Percentiles rank a stretch among this genome's conserved stretches.
These are phyloP conservation scores for Graphilbum ipis-grandicollis DNA, from an alignment of 2,329 filamentous ascomycete species.

Conservation along the genomic window DNA sequence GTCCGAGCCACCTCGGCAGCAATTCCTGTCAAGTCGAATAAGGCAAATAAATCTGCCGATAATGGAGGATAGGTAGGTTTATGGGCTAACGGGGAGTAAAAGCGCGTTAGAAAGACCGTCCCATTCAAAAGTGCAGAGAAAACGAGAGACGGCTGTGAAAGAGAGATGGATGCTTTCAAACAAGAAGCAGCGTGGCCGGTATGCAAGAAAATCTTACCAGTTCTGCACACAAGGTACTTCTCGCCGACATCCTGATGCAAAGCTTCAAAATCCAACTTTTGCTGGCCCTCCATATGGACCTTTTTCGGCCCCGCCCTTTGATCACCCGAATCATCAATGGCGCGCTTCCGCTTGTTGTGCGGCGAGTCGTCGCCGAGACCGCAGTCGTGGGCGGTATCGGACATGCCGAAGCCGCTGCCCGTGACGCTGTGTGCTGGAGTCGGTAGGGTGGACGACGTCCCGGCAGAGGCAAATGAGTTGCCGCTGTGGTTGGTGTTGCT, in stretches of 20 bases:
- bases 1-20: conserved; percentile 45
- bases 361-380: conserved; percentile 33
- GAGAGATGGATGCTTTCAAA: no score
- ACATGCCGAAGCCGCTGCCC: conserved; percentile 27
- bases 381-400: conserved; percentile 24
- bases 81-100: conserved; percentile 21
- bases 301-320: conserved; percentile 46
- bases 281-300: conserved; percentile 37
- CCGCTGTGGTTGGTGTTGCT: conserved; percentile 17
- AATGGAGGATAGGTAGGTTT: conserved; percentile 27
- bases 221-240: conserved; percentile 50
- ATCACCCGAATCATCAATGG: conserved; percentile 35
- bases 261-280: conserved; percentile 44
- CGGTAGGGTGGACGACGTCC: conserved; percentile 31
- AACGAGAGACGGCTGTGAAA: no score
- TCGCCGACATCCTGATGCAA: conserved; percentile 48
- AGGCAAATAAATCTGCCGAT: conserved; percentile 40
- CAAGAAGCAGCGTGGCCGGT: no score
- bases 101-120: conserved; percentile 24
- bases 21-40: conserved; percentile 37
- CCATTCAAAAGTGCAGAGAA: no score
- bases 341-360: conserved; percentile 48
- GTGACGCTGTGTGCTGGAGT: conserved; percentile 47
- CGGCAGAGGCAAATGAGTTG: conserved; percentile 30
- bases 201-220: conserved; percentile 38